Evolutionary conservation across 1,139 yeast genomes (phyloP).

Genomic region (Debaryomyces subglobosus): DNA sequence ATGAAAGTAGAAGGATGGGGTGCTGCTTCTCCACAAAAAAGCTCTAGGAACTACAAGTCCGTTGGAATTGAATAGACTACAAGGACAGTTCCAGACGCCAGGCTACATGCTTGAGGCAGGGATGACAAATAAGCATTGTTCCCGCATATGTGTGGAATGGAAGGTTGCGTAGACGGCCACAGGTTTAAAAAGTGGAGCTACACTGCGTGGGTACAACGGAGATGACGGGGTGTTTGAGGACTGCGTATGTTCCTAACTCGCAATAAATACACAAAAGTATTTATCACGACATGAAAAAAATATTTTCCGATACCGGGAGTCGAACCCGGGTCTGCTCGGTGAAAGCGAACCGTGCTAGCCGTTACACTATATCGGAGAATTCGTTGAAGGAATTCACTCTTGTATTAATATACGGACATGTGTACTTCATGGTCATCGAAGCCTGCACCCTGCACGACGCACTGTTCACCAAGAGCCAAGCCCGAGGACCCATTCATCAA

Average conservation of each 20-base stretch:
- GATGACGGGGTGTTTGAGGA: not conserved
- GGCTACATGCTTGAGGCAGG: not conserved
- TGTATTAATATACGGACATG: not conserved
- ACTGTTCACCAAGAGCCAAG: not conserved
- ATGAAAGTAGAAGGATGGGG: not conserved
- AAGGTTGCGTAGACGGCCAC: not conserved
- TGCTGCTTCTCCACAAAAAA: not conserved
- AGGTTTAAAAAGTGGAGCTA: not conserved
- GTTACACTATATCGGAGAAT: constrained; percentile 74
- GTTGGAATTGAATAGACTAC: not conserved
- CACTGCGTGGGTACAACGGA: not conserved
- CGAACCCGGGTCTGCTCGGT: constrained; percentile 85
- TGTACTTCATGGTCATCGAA: not conserved
- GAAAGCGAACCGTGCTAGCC: constrained; percentile 85
- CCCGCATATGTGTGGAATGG: not conserved
- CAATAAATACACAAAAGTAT: not conserved
- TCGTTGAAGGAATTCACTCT: no score
- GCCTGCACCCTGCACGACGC: not conserved
- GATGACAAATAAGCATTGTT: not conserved
- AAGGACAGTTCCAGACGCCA: not conserved
- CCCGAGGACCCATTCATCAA: not conserved
- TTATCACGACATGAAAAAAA: no score
- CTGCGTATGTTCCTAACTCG: not conserved
- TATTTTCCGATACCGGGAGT: constrained; percentile 74
- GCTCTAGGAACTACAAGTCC: not conserved